Percentiles rank a stretch among this genome's conserved stretches.
phyloP scores from a whole-genome alignment of 2,329 filamentous ascomycete species.

The Colletotrichum costaricense region DNA sequence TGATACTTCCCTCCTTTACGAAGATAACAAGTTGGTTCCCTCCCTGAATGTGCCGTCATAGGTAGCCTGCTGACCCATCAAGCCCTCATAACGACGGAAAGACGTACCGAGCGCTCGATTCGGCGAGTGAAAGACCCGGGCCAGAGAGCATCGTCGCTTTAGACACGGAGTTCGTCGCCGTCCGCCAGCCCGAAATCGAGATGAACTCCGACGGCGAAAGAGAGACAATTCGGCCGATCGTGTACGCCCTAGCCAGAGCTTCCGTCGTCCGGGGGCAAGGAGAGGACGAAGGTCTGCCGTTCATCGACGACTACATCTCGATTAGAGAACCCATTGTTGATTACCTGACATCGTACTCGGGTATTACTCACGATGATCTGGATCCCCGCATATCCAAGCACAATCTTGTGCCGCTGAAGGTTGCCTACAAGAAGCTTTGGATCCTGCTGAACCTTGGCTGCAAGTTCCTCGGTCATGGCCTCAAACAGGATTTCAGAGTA shows the following conservation, averaged over 20 bases:
- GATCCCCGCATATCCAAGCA: constrained; percentile 83
- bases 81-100: constrained; percentile 58
- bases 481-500: constrained; percentile 96
- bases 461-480: constrained; percentile 91
- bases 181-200: constrained; percentile 93
- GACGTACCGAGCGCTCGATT: constrained; percentile 70
- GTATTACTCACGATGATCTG: constrained; percentile 87
- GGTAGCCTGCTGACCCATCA: constrained; percentile 39
- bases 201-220: constrained; percentile 94
- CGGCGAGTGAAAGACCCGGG: constrained; percentile 72
- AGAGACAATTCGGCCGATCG: constrained; percentile 90
- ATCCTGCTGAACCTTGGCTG: constrained; percentile 93
- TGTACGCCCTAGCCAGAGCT: constrained; percentile 91
- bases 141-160: constrained; percentile 84
- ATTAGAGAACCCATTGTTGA: constrained; percentile 93
- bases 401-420: constrained; percentile 87
- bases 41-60: constrained; percentile 36
- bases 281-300: constrained; percentile 82
- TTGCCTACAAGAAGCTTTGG: constrained; percentile 98
- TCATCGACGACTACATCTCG: constrained; percentile 97
- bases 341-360: constrained; percentile 94
- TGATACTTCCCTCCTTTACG: constrained; percentile 86
- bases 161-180: constrained; percentile 95
- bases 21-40: constrained; percentile 65
- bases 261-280: constrained; percentile 88